phyloP scores from a whole-genome alignment of 2,329 filamentous ascomycete genomes.

The Diaporthe caulivora region DNA sequence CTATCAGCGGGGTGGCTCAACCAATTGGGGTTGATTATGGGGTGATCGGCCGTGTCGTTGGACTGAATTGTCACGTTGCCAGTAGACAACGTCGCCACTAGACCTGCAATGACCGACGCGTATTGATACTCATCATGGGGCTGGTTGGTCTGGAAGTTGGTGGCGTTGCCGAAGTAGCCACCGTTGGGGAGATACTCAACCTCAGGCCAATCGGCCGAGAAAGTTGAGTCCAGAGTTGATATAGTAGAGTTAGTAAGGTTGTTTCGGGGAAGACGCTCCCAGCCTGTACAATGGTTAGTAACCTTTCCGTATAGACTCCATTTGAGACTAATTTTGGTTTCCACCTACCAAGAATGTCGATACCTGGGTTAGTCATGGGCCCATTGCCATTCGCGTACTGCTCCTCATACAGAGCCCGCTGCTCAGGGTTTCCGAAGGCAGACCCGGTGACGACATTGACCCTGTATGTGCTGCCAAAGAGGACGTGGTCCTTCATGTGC shows the following conservation, averaged over 20 bases:
- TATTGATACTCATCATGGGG: slow-evolving; percentile 31
- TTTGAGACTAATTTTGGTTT: no score
- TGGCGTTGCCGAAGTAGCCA: background rate
- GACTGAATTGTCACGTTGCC: slow-evolving; percentile 52
- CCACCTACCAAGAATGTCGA: slow-evolving; percentile 1
- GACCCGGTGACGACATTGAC: slow-evolving; percentile 9
- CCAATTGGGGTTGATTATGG: slow-evolving; percentile 55
- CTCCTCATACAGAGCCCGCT: background rate
- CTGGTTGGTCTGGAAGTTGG: slow-evolving; percentile 3
- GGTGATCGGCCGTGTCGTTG: slow-evolving; percentile 46
- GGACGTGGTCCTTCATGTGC: slow-evolving; percentile 28
- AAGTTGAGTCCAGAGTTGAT: background rate
- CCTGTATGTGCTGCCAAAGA: background rate
- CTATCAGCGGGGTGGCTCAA: slow-evolving; percentile 41
- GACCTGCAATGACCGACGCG: slow-evolving; percentile 35
- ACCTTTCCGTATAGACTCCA: background rate
- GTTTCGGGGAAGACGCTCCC: slow-evolving; percentile 22
- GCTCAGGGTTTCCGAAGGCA: background rate
- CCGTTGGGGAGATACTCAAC: slow-evolving; percentile 17
- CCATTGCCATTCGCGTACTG: background rate
- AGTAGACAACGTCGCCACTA: slow-evolving; percentile 43
- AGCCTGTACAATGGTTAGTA: background rate
- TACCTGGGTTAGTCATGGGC: slow-evolving; percentile 28
- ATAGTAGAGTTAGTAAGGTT: slow-evolving; percentile 2
- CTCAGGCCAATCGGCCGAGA: slow-evolving; percentile 33